These are phyloP conservation scores for Magnusiomyces paraingens DNA, from an alignment of 1,139 yeast species.

Conservation along the genomic window DNA sequence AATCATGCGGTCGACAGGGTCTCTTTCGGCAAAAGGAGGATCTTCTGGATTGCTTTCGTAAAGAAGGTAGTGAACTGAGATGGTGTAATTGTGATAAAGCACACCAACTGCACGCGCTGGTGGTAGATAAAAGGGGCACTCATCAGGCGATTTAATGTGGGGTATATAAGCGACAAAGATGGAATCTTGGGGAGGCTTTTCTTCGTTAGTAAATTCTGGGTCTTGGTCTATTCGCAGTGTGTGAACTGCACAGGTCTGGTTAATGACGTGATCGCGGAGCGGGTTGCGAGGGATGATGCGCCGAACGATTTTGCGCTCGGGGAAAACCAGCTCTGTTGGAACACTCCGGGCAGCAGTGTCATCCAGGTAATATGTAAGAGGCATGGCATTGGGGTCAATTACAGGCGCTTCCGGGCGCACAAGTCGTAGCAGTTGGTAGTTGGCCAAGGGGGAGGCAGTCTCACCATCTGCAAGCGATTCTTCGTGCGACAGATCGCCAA, in stretches of 20 bases:
- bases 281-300: slow-evolving; percentile 88
- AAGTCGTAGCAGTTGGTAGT: slow-evolving; percentile 9
- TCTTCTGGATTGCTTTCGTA: slow-evolving; percentile 37
- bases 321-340: slow-evolving; percentile 38
- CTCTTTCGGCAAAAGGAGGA: slow-evolving; percentile 13
- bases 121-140: slow-evolving; percentile 84
- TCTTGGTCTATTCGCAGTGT: slow-evolving; percentile 18
- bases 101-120: slow-evolving; percentile 78
- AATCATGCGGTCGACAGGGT: slow-evolving; percentile 51
- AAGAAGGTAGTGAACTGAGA: slow-evolving; percentile 80
- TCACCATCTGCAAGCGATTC: not conserved
- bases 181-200: slow-evolving; percentile 30
- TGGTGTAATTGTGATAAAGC: slow-evolving; percentile 42
- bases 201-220: slow-evolving; percentile 17
- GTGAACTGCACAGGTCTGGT: slow-evolving; percentile 71
- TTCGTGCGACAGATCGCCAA: not conserved
- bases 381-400: slow-evolving; percentile 19
- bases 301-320: slow-evolving; percentile 56
- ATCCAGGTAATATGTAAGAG: slow-evolving; percentile 39
- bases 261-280: slow-evolving; percentile 69
- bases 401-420: not conserved
- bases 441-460: not conserved
- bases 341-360: slow-evolving; percentile 49
- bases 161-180: slow-evolving; percentile 69
- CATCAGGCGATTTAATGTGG: slow-evolving; percentile 53